Base-by-base conservation (phyloP, 768 basidiomycete genomes). In the Gautieria morchelliformis region DNA sequence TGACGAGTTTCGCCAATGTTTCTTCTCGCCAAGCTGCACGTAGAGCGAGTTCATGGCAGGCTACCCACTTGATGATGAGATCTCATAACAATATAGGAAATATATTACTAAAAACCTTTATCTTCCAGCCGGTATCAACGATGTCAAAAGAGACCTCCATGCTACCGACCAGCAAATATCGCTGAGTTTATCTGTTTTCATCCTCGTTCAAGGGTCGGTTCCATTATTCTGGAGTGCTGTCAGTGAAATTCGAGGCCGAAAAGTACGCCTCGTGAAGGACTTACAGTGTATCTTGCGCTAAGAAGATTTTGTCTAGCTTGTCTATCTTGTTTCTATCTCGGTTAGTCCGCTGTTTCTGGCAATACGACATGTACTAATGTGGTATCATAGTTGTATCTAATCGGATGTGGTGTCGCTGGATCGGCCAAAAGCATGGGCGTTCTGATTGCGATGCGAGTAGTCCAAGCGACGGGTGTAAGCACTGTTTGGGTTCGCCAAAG, bases 201-300 rank as follows among this genome's bases (percentile, higher is more conserved):
- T 89, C 58, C 69, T 84, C 2, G 63, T 87, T 11, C 89, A 91
- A 67, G 89, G 89, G 3, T 67, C 71, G 11, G 68, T 82, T 53
- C 89, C 89, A 0, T 63, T 87, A 11, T 37, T 84, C 4, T 89
- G 89, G 88, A 79, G 75, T 54, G 77, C 81, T 0, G 70, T 85
- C 24, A 84, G 83, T 56, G 89, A 92, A 68, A 78, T 91, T 33
- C 83, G 81, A 64, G 89, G 89, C 8, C 73, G 89, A 53, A 89
- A 82, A 74, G 83, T 82, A 60, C 20, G 74, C 66, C 30, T 8
- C 17, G 52, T 53, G 37, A 44, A 44, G 11, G 1, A 46, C 22
- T 2, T 37, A 24, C 44, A 15, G 7, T 8, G 15, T 52, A 27
- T 45, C 14, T 19, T 20, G 19, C 9, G 24, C 51, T 53, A 17